Evolutionary conservation across 2,329 filamentous ascomycete genomes (phyloP).

Genomic region (Sporothrix sp.): DNA sequence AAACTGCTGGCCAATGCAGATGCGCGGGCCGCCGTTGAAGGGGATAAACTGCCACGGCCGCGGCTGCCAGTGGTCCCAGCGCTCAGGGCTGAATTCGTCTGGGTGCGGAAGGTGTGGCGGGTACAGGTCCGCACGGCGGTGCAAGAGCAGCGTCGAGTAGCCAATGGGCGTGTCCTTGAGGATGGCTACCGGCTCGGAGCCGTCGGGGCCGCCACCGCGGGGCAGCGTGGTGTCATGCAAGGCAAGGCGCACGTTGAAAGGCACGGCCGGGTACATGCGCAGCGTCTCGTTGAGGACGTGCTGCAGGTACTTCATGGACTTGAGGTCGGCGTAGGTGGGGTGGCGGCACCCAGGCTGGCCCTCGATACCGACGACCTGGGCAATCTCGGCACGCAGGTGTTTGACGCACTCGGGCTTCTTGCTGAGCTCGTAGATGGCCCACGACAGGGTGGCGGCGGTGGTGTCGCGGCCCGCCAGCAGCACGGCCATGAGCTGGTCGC

Average conservation of each 20-base stretch:
- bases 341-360: constrained; percentile 24
- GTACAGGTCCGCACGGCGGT: constrained; percentile 56
- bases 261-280: constrained; percentile 67
- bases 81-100: constrained; percentile 51
- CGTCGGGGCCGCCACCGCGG: constrained; percentile 56
- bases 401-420: constrained; percentile 56
- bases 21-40: constrained; percentile 64
- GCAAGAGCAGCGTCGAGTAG: constrained; percentile 64
- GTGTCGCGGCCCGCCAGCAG: constrained; percentile 82
- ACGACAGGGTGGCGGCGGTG: constrained; percentile 71
- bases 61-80: constrained; percentile 55
- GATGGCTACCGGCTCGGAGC: constrained; percentile 51
- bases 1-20: constrained; percentile 74
- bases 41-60: constrained; percentile 63
- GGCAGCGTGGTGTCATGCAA: constrained; percentile 67
- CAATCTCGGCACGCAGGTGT: constrained; percentile 65
- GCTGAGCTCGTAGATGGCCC: constrained; percentile 73
- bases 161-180: constrained; percentile 55
- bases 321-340: constrained; percentile 71
- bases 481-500: constrained; percentile 75
- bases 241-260: constrained; percentile 67
- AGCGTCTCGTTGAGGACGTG: constrained; percentile 67
- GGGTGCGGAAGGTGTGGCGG: constrained; percentile 39
- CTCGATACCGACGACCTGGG: constrained; percentile 50
- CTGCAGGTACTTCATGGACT: constrained; percentile 76